These are phyloP conservation scores for Przewalskia tangutica DNA, from an alignment of 257 asterid genomes.

Conservation along the genomic window DNA sequence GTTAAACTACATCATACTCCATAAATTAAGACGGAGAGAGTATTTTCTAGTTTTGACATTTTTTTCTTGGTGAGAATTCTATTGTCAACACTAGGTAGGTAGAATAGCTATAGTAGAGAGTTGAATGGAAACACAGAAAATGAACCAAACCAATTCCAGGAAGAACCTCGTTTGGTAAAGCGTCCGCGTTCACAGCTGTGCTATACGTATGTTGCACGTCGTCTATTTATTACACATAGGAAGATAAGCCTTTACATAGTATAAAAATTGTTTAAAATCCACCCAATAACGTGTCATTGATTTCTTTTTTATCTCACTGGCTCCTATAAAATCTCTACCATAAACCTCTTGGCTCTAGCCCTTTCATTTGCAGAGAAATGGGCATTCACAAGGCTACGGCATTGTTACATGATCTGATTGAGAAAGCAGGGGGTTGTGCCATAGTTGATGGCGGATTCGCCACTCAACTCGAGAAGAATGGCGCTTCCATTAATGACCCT, in stretches of 20 bases:
- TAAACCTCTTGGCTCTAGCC: background rate
- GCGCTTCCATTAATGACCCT: conserved; percentile 72
- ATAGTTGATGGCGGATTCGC: conserved; percentile 86
- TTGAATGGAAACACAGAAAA: background rate
- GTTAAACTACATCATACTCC: too few species aligned
- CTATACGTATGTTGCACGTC: background rate
- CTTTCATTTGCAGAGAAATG: conserved; percentile 8
- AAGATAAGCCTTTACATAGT: background rate
- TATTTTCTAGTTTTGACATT: too few species aligned
- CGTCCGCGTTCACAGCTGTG: conserved; percentile 38
- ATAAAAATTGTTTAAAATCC: background rate
- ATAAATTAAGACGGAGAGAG: too few species aligned
- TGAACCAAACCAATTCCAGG: background rate
- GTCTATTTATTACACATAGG: background rate
- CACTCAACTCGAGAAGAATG: conserved; percentile 63
- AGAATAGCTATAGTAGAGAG: background rate
- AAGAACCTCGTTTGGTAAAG: conserved; percentile 28
- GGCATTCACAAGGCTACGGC: conserved; percentile 25
- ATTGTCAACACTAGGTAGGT: background rate
- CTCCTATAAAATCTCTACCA: conserved; percentile 5
- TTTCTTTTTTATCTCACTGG: conserved; percentile 3
- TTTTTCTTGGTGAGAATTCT: too few species aligned
- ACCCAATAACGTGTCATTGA: background rate
- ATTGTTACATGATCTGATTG: conserved; percentile 35
- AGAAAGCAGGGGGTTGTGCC: conserved; percentile 68